Percentiles rank a stretch among this genome's conserved stretches.
phyloP scores from a whole-genome alignment of 495 filamentous ascomycete species.

The Chaetomium fimeti region DNA sequence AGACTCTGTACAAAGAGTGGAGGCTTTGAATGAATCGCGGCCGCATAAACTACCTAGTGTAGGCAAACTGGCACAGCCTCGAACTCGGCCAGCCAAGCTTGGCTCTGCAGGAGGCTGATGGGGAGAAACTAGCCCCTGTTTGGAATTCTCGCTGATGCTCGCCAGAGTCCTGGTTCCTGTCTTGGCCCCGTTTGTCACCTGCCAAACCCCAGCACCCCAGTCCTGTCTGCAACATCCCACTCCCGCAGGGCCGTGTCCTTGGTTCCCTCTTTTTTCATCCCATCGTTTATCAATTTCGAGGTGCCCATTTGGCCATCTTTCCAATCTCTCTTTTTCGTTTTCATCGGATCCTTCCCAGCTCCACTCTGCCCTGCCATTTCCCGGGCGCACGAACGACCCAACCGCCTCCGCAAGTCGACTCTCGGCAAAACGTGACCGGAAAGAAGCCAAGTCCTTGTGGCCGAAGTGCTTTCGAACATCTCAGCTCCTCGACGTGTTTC shows the following conservation, averaged over 20 bases:
- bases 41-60: not conserved
- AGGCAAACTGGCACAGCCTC: slow-evolving; percentile 21
- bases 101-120: slow-evolving; percentile 18
- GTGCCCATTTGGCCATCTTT: not conserved
- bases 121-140: slow-evolving; percentile 21
- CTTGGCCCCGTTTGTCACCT: slow-evolving; percentile 11
- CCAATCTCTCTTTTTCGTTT: slow-evolving; percentile 1
- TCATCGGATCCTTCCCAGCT: not conserved
- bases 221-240: slow-evolving; percentile 5
- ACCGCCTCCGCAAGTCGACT: slow-evolving; percentile 10
- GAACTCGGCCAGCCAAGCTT: not conserved
- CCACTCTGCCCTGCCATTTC: not conserved
- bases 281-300: slow-evolving; percentile 4
- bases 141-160: not conserved
- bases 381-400: not conserved
- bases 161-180: not conserved
- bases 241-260: not conserved
- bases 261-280: slow-evolving; percentile 24
- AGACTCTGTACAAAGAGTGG: not conserved
- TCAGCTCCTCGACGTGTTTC: slow-evolving; percentile 48
- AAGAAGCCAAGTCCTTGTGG: slow-evolving; percentile 33
- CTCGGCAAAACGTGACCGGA: slow-evolving; percentile 19
- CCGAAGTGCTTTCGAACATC: slow-evolving; percentile 41
- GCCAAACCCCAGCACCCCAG: slow-evolving; percentile 2
- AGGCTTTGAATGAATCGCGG: not conserved